These are phyloP conservation scores for Metarhizium brunneum DNA, from an alignment of 2,329 filamentous ascomycete genomes.

Conservation along the genomic window DNA sequence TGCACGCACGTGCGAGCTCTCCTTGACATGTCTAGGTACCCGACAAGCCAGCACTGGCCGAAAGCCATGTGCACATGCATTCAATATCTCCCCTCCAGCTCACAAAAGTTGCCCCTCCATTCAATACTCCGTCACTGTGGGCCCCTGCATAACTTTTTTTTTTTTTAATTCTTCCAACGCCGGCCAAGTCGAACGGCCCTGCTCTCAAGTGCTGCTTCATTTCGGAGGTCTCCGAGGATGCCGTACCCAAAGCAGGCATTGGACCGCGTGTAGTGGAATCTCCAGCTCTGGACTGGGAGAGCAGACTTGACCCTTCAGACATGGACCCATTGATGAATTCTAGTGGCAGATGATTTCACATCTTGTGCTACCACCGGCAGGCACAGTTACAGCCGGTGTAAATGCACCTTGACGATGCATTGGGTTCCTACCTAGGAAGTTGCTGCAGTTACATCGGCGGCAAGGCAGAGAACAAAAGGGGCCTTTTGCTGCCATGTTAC, in stretches of 20 bases:
- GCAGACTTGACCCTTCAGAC: too few species aligned
- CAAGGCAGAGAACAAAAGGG: slow-evolving; percentile 4
- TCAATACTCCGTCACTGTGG: not conserved
- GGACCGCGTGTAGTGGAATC: too few species aligned
- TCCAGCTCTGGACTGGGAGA: too few species aligned
- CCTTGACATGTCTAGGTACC: too few species aligned
- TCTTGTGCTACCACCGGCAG: not conserved
- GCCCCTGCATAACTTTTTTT: not conserved
- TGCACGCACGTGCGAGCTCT: too few species aligned
- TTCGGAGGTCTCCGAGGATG: not conserved
- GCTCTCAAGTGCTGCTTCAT: not conserved
- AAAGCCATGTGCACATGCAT: too few species aligned
- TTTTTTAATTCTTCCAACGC: too few species aligned
- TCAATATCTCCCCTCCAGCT: not conserved
- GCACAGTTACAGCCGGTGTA: not conserved
- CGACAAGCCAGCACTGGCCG: too few species aligned
- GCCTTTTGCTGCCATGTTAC: too few species aligned
- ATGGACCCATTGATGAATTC: not conserved
- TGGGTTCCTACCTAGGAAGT: too few species aligned
- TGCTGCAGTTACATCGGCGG: not conserved
- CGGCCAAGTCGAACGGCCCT: too few species aligned
- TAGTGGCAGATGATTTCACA: not conserved
- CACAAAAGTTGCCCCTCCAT: not conserved
- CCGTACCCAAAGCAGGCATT: not conserved
- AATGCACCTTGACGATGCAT: not conserved